phyloP scores from a whole-genome alignment of 2,329 filamentous ascomycete genomes.

The Geosmithia morbida region DNA sequence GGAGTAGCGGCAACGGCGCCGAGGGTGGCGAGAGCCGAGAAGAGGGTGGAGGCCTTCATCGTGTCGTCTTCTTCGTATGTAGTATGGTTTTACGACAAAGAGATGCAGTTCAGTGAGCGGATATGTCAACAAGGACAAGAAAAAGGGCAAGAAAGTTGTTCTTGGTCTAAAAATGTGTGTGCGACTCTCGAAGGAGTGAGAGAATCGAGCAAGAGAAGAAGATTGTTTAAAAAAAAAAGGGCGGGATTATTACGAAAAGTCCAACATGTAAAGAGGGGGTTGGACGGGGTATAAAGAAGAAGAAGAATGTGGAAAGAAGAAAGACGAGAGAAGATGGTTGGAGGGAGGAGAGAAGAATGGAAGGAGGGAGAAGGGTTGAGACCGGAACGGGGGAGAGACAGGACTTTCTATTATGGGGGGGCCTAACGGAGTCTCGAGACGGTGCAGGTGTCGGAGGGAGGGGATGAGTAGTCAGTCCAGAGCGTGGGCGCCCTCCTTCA shows the following conservation, averaged over 20 bases:
- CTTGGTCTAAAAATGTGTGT: not conserved
- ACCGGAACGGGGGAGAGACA: not conserved
- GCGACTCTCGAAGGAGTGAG: slow-evolving; percentile 3
- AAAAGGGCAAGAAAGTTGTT: not conserved
- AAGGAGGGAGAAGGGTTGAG: not conserved
- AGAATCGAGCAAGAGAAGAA: slow-evolving; percentile 2
- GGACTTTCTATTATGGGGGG: not conserved
- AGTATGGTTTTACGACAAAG: not conserved
- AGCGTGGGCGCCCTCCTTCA: too few species aligned
- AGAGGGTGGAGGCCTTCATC: slow-evolving; percentile 34
- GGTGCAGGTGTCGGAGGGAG: too few species aligned
- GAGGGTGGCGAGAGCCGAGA: slow-evolving; percentile 32
- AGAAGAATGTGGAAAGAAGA: not conserved
- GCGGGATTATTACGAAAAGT: slow-evolving; percentile 1
- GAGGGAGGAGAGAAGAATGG: not conserved
- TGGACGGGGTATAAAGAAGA: slow-evolving; percentile 1
- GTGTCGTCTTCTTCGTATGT: not conserved
- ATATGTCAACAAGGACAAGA: not conserved
- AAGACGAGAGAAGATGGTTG: slow-evolving; percentile 2
- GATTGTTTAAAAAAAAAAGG: not conserved
- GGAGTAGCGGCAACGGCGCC: slow-evolving; percentile 30
- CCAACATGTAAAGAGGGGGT: slow-evolving; percentile 4
- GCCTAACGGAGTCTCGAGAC: too few species aligned
- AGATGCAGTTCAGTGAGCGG: not conserved
- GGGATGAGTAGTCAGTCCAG: too few species aligned